Percentiles rank a stretch among this genome's conserved stretches.
Evolutionary conservation across 495 filamentous ascomycete genomes (phyloP).

Genomic region (Talaromyces borbonicus): DNA sequence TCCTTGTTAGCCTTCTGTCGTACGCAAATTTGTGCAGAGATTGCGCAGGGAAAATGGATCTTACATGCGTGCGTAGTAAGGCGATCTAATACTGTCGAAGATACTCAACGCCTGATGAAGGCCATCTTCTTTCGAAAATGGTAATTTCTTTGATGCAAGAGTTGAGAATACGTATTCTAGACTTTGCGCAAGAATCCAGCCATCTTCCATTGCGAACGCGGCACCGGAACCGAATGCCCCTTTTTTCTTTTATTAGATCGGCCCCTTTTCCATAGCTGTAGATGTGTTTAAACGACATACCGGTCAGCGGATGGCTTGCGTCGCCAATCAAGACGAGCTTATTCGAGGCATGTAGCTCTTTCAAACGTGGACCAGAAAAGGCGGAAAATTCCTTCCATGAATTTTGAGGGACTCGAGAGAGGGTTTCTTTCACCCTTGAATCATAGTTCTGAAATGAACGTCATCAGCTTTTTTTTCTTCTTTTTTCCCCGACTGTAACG

Average conservation of each 20-base stretch:
- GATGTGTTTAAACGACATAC: constrained; percentile 5
- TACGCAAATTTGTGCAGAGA: background rate
- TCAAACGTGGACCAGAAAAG: constrained; percentile 28
- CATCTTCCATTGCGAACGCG: constrained; percentile 42
- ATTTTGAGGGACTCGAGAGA: constrained; percentile 23
- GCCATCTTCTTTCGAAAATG: constrained; percentile 2
- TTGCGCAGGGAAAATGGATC: background rate
- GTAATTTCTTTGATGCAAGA: background rate
- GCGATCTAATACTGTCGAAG: constrained; percentile 33
- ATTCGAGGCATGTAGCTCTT: constrained; percentile 30
- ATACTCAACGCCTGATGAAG: constrained; percentile 25
- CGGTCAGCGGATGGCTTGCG: constrained; percentile 38
- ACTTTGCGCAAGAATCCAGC: constrained; percentile 35
- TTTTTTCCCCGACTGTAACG: background rate
- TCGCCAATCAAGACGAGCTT: constrained; percentile 41
- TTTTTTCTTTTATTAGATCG: background rate
- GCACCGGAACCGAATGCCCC: constrained; percentile 38
- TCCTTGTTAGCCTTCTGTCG: background rate
- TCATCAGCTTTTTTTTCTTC: background rate
- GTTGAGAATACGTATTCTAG: constrained; percentile 20
- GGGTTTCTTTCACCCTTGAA: constrained; percentile 23
- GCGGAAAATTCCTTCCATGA: constrained; percentile 36
- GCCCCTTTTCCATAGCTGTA: background rate
- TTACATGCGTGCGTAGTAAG: constrained; percentile 27
- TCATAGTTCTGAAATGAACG: constrained; percentile 20